These are phyloP conservation scores for Gossypium trilobum DNA, from an alignment of 441 rosid genomes.

Conservation along the genomic window DNA sequence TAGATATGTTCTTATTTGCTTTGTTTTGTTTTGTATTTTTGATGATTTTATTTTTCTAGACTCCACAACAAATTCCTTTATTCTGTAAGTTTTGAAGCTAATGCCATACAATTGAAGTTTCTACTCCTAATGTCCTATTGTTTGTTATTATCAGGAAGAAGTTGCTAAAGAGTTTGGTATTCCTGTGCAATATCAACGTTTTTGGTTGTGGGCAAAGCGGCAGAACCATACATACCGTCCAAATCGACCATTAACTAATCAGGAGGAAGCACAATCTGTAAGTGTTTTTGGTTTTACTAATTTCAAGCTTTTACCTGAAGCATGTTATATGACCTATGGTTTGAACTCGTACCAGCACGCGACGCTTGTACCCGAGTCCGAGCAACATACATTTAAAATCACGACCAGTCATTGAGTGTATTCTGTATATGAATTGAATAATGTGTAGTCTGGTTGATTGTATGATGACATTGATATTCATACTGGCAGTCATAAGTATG, in stretches of 20 bases:
- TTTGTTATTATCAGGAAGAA: constrained; percentile 32
- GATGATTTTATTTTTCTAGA: not conserved
- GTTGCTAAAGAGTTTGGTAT: constrained; percentile 43
- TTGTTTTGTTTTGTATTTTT: not conserved
- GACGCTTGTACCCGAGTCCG: not conserved
- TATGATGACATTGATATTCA: not conserved
- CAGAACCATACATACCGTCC: constrained; percentile 48
- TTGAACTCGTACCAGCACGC: not conserved
- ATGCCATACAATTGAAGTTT: not conserved
- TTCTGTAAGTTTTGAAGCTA: not conserved
- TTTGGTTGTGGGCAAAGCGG: constrained; percentile 55
- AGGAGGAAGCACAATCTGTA: constrained; percentile 39
- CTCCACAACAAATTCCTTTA: not conserved
- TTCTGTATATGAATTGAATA: not conserved
- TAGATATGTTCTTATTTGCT: not conserved
- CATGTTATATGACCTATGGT: not conserved
- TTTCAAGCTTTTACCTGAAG: not conserved
- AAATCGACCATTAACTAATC: constrained; percentile 33
- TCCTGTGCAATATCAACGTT: constrained; percentile 45
- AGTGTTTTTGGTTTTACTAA: constrained; percentile 17
- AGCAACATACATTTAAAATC: not conserved
- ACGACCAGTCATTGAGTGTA: not conserved
- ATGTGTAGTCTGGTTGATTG: not conserved
- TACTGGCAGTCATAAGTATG: not conserved
- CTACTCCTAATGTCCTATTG: not conserved